phyloP scores from a whole-genome alignment of 176 grass and related monocot species.

The Echinochloa phyllopogon region DNA sequence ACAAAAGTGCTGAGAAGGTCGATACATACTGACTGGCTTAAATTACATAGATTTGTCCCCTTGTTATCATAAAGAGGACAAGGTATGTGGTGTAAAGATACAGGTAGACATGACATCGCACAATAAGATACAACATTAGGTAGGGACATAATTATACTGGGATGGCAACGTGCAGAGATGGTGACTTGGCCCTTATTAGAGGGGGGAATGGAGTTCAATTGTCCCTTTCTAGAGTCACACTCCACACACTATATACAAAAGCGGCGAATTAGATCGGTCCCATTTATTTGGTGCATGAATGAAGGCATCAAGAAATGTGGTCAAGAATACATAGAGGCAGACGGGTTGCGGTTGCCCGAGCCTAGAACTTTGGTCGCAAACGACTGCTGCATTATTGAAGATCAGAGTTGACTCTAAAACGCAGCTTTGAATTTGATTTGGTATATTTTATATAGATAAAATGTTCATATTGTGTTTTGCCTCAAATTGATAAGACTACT shows the following conservation, averaged over 20 bases:
- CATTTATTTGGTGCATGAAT: constrained; percentile 5
- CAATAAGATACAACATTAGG: background rate
- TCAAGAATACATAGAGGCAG: background rate
- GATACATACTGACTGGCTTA: background rate
- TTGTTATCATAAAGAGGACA: background rate
- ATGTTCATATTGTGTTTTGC: background rate
- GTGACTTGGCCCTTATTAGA: background rate
- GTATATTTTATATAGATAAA: background rate
- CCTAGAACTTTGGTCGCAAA: background rate
- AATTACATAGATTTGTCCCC: background rate
- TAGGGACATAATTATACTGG: background rate
- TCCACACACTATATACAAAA: constrained; percentile 3
- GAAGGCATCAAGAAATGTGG: background rate
- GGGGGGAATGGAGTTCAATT: background rate
- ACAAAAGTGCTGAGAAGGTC: constrained; percentile 29
- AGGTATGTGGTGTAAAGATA: background rate
- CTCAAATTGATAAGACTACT: too few species aligned
- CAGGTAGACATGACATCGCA: background rate
- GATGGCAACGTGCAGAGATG: background rate
- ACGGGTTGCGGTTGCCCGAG: background rate
- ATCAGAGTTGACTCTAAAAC: background rate
- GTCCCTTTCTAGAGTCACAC: constrained; percentile 18
- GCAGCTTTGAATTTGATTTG: background rate
- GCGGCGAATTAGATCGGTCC: background rate
- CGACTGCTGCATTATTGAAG: background rate